A percentile compares a stretch with the other conserved stretches of the same genome.
Conservation (phyloP, 2,329 filamentous ascomycete species). For the Epichloe brachyelytri region DNA sequence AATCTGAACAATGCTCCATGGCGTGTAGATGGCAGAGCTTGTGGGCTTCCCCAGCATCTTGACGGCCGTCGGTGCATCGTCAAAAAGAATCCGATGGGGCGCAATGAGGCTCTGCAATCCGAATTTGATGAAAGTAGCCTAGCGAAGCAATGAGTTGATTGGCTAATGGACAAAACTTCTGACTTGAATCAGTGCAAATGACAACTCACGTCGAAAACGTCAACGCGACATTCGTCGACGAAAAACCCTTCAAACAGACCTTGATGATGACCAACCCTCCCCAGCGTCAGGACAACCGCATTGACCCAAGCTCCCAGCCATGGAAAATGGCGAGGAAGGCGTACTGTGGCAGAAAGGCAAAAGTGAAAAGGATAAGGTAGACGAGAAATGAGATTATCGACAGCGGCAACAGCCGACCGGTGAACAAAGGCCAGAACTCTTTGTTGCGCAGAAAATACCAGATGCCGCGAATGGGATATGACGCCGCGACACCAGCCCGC, state of each 20-base stretch:
- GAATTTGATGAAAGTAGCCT: constrained; percentile 63
- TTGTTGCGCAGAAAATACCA: constrained; percentile 67
- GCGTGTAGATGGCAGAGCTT: constrained; percentile 63
- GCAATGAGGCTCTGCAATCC: constrained; percentile 57
- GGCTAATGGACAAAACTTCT: background rate
- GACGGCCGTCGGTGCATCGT: constrained; percentile 58
- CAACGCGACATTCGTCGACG: constrained; percentile 65
- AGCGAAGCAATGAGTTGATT: background rate
- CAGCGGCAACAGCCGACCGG: constrained; percentile 65
- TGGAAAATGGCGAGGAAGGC: constrained; percentile 86
- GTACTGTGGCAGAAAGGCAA: constrained; percentile 79
- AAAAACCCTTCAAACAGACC: constrained; percentile 69
- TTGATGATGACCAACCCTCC: constrained; percentile 60
- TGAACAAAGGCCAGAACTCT: constrained; percentile 72
- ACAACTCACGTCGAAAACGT: constrained; percentile 64
- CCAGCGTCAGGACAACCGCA: constrained; percentile 75
- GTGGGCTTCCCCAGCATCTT: constrained; percentile 75
- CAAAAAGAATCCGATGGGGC: constrained; percentile 50
- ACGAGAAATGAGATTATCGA: constrained; percentile 72
- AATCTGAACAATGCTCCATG: constrained; percentile 86
- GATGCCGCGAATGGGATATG: constrained; percentile 57
- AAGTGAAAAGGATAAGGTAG: constrained; percentile 75
- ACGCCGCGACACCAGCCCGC: constrained; percentile 32
- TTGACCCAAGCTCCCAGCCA: constrained; percentile 78
- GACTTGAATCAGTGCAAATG: background rate